These are phyloP conservation scores for Cicer arietinum DNA, from an alignment of 306 rosid species.

Conservation along the genomic window DNA sequence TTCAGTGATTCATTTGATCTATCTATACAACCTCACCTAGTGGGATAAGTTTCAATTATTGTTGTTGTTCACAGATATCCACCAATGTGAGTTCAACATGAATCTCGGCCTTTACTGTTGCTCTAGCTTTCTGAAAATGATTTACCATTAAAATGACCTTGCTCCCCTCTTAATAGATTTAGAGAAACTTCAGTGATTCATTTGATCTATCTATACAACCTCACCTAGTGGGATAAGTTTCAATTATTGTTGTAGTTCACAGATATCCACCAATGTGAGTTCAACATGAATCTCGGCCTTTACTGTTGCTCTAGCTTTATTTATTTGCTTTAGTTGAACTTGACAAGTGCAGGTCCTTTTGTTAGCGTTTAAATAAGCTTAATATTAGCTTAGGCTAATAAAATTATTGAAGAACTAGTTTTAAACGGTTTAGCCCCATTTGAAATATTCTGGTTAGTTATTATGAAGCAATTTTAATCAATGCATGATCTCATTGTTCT, in stretches of 20 bases:
- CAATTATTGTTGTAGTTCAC: background rate
- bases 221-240: constrained; percentile 1
- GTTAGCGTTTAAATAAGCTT: background rate
- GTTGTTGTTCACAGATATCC: background rate
- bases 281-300: background rate
- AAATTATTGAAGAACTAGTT: constrained; percentile 8
- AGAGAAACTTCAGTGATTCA: background rate
- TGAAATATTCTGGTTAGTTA: background rate
- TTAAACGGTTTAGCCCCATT: background rate
- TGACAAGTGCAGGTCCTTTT: background rate
- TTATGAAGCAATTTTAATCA: background rate
- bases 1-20: constrained; percentile 1
- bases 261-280: background rate
- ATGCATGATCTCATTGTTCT: constrained; percentile 24
- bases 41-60: background rate
- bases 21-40: constrained; percentile 4
- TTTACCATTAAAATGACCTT: constrained; percentile 6
- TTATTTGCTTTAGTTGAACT: background rate
- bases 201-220: constrained; percentile 14
- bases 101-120: background rate
- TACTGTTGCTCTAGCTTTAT: background rate
- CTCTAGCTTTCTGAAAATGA: background rate
- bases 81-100: background rate
- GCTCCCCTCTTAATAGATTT: constrained; percentile 15
- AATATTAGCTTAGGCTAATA: background rate